These are phyloP conservation scores for Chamaenerion angustifolium DNA, from an alignment of 345 rosid genomes.

Conservation along the genomic window DNA sequence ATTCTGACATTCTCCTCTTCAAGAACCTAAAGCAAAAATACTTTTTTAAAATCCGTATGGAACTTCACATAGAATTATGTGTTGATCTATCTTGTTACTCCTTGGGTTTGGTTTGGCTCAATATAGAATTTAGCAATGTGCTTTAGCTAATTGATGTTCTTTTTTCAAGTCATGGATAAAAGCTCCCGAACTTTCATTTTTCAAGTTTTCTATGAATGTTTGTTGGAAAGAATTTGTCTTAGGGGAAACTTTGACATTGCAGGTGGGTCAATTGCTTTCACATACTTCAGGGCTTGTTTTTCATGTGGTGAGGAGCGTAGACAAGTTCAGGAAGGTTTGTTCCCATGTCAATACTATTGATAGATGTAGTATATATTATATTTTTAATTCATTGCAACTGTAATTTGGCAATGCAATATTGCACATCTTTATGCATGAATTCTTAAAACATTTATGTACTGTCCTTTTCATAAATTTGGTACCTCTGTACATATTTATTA, in stretches of 20 bases:
- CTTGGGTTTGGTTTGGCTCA: too few species aligned
- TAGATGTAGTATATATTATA: background rate
- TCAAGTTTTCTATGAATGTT: background rate
- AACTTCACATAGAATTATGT: too few species aligned
- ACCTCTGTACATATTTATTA: too few species aligned
- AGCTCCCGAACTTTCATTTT: background rate
- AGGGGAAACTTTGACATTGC: slow-evolving; percentile 8
- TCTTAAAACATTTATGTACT: too few species aligned
- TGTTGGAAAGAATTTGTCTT: background rate
- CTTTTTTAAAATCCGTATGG: too few species aligned
- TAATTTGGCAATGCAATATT: too few species aligned
- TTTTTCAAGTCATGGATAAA: background rate
- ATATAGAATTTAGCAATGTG: too few species aligned
- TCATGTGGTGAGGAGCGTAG: slow-evolving; percentile 72
- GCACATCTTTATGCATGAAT: too few species aligned
- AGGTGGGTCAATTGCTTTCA: slow-evolving; percentile 41
- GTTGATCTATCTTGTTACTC: too few species aligned
- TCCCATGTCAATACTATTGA: slow-evolving; percentile 1
- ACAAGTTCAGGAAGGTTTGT: slow-evolving; percentile 63
- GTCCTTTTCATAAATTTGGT: too few species aligned
- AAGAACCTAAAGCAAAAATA: too few species aligned
- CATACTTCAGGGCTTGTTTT: slow-evolving; percentile 59
- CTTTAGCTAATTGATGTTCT: slow-evolving; percentile 4
- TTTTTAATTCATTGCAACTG: background rate
- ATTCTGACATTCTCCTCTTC: too few species aligned